Conservation (phyloP, 1,284 basidiomycete genomes). For the Leccinum subfulvum region DNA sequence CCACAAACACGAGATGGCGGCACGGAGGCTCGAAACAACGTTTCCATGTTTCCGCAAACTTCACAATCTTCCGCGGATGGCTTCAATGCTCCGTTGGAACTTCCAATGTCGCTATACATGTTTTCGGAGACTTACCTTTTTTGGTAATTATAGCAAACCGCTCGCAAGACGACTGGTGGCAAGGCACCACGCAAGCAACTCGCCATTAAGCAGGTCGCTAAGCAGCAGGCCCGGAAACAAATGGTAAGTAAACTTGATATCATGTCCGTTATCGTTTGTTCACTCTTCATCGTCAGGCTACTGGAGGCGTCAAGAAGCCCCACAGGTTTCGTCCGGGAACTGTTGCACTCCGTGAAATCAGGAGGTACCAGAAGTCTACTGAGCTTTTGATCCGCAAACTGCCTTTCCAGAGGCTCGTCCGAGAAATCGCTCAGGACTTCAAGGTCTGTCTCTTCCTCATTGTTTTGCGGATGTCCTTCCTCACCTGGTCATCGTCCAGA, state of each 20-base stretch:
- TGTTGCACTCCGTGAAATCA: conserved; percentile 83
- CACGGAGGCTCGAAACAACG: conserved; percentile 30
- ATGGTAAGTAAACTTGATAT: conserved; percentile 9
- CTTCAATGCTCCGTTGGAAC: conserved; percentile 21
- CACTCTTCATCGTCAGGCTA: conserved; percentile 40
- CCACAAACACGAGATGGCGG: conserved; percentile 15
- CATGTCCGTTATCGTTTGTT: neutral
- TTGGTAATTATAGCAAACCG: conserved; percentile 60
- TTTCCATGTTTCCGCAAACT: conserved; percentile 11
- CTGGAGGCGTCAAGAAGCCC: conserved; percentile 83
- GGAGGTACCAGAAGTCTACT: conserved; percentile 82
- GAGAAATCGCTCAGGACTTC: conserved; percentile 73
- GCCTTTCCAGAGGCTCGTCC: conserved; percentile 76
- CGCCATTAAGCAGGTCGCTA: conserved; percentile 49
- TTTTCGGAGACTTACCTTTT: conserved; percentile 34
- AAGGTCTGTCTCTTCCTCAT: conserved; percentile 46
- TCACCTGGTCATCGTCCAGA: conserved; percentile 15
- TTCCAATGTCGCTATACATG: conserved; percentile 24
- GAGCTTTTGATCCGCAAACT: conserved; percentile 78
- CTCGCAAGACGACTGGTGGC: conserved; percentile 64
- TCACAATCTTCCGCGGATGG: conserved; percentile 10
- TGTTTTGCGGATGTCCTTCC: neutral
- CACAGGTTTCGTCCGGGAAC: conserved; percentile 66
- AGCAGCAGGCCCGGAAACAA: conserved; percentile 37
- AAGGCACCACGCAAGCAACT: conserved; percentile 71